Conservation (phyloP, 345 rosid genomes). For the Lepidium africanum region DNA sequence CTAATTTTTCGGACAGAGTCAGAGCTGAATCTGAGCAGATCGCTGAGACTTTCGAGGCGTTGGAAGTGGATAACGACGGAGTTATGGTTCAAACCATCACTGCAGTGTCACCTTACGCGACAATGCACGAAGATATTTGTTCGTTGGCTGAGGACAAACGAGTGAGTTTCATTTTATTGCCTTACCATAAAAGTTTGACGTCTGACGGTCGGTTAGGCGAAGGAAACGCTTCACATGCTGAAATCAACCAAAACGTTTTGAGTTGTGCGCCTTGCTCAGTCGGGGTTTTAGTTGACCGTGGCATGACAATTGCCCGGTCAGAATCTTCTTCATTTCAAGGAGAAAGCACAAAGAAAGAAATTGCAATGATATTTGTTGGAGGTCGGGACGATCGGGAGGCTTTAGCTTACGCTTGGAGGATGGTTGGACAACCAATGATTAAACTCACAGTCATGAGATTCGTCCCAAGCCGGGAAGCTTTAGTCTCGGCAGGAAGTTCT, state of each 20-base stretch:
- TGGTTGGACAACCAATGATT: constrained; percentile 30
- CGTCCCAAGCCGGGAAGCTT: constrained; percentile 16
- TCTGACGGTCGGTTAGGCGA: constrained; percentile 33
- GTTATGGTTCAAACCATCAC: constrained; percentile 38
- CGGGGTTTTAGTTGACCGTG: constrained; percentile 49
- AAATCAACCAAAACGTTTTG: constrained; percentile 43
- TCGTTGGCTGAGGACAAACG: constrained; percentile 54
- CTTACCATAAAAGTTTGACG: constrained; percentile 38
- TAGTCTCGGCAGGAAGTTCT: not conserved
- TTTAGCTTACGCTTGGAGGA: constrained; percentile 52
- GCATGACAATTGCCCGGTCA: constrained; percentile 22
- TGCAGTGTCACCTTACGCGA: constrained; percentile 43
- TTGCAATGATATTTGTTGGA: constrained; percentile 43
- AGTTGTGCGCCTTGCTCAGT: constrained; percentile 48
- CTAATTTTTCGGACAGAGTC: constrained; percentile 11
- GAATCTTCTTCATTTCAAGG: not conserved
- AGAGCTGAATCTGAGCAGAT: constrained; percentile 34
- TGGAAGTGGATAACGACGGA: constrained; percentile 15
- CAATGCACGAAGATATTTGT: constrained; percentile 61
- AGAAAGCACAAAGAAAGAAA: not conserved
- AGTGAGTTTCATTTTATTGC: constrained; percentile 41
- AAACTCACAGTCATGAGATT: constrained; percentile 44
- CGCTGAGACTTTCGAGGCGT: constrained; percentile 26
- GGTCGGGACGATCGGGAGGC: constrained; percentile 75
- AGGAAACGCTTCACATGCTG: constrained; percentile 23